Evolutionary conservation across 2,329 filamentous ascomycete genomes (phyloP), one percentile per base, ranked within the genome.

Genomic region (Pseudogymnoascus sp.): DNA sequence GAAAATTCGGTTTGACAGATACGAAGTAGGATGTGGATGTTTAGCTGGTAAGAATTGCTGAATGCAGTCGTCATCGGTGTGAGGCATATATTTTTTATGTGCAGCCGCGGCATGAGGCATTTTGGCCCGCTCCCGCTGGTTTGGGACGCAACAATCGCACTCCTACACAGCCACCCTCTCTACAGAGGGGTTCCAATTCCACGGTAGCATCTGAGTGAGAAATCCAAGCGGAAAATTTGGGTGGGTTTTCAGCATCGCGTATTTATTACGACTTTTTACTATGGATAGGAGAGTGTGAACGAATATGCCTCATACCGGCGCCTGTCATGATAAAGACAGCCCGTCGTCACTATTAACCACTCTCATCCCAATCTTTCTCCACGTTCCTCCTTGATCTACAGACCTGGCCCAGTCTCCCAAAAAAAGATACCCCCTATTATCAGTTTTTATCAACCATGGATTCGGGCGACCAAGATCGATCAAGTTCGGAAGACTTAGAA

Each of bases 41-140:
- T 47, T 14, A 7, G 28, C 14, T 16, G 9, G 14, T 1, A 28
- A 30, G 16, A 18, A 33, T 33, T 54, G 18, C 25, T 11, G 30
- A 33, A 30, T 33, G 60, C 50, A 20, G 57, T 50, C 60, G 61
- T 63, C 9, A 47, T 16, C 16, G 38, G 60, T 18, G 59, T 63
- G 37, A 61, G 61, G 60, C 58, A n/a, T 33, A 54, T 54, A 30
- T 18, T 54, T 16, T 33, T 54, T 54, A 33, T 33, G 25, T 28
- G 43, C 6, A 2, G 43, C 25, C 43, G 25, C n/a, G 25, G 28
- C n/a, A 7, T 54, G 43, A 54, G 43, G 43, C n/a, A 54, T 54
- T 54, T 54, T 54, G 43, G 43, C 43, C 43, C 43, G 43, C n/a
- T 54, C 43, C 43, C 43, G n/a, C 9, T 6, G n/a, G 2, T 28